phyloP scores from a whole-genome alignment of 78 protist species.

The Dictyostelium firmibasis region DNA sequence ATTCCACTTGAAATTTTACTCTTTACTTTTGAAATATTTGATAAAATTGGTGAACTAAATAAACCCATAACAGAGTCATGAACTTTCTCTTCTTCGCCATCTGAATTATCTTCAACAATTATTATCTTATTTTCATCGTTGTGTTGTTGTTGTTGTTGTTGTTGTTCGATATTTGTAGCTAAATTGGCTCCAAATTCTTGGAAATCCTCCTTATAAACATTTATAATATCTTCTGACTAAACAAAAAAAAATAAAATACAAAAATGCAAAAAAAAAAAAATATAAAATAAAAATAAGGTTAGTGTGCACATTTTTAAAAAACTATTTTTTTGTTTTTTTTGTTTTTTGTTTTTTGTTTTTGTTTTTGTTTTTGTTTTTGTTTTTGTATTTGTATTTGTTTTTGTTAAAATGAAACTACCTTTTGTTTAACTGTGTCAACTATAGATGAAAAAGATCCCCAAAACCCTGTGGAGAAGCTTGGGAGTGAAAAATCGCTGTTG shows the following conservation, averaged over 20 bases:
- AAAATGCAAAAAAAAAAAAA: not conserved
- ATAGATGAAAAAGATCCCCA: constrained; percentile 36
- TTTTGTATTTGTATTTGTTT: not conserved
- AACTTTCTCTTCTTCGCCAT: not conserved
- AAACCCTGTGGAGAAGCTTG: not conserved
- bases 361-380: not conserved
- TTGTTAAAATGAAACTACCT: not conserved
- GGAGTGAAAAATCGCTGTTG: not conserved
- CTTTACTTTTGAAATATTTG: not conserved
- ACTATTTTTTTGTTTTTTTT: not conserved
- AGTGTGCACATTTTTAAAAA: not conserved
- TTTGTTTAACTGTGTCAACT: constrained; percentile 54
- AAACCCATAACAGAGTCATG: not conserved
- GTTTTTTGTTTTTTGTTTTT: not conserved
- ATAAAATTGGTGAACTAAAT: not conserved
- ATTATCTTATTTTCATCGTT: not conserved
- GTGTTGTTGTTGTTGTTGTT: not conserved
- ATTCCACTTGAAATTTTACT: constrained; percentile 12
- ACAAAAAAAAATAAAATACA: not conserved
- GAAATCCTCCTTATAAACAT: constrained; percentile 49
- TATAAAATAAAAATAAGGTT: not conserved
- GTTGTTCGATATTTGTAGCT: not conserved
- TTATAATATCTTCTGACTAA: constrained; percentile 39
- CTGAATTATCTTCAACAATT: not conserved
- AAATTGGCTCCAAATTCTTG: not conserved